phyloP scores from a whole-genome alignment of 1,284 basidiomycete genomes.

The Rhodotorula sp. region DNA sequence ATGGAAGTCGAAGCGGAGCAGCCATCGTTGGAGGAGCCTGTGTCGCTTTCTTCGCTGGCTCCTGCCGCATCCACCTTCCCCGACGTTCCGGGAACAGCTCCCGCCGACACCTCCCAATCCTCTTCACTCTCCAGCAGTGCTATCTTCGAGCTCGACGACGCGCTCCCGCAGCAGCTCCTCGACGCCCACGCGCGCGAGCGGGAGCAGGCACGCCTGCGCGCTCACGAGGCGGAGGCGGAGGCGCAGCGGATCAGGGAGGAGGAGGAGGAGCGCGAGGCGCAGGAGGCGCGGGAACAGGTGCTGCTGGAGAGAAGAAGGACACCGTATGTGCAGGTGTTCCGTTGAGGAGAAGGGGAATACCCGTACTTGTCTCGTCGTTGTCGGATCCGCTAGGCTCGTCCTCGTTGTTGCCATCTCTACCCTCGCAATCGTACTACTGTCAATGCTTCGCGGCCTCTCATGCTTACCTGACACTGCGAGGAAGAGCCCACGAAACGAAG shows the following conservation, averaged over 20 bases:
- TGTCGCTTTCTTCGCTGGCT: no score
- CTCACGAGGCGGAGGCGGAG: not conserved
- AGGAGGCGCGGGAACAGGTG: conserved; percentile 13
- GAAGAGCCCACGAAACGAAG: no score
- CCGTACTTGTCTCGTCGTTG: not conserved
- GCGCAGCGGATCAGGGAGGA: not conserved
- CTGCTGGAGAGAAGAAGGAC: conserved; percentile 4
- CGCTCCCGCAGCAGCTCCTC: not conserved
- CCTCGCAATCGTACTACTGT: no score
- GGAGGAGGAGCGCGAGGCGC: conserved; percentile 15
- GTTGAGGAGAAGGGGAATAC: not conserved
- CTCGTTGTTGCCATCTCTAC: not conserved
- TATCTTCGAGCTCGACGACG: not conserved
- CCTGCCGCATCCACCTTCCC: no score
- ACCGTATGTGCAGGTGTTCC: conserved; percentile 8
- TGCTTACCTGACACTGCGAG: no score
- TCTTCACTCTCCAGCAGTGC: not conserved
- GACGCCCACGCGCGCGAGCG: conserved; percentile 2
- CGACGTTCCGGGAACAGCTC: not conserved
- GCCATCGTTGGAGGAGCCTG: no score
- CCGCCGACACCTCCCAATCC: not conserved
- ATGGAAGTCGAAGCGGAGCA: not conserved
- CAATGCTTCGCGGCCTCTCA: no score
- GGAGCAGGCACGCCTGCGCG: not conserved
- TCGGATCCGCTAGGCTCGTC: not conserved